Evolutionary conservation across 2,329 filamentous ascomycete genomes (phyloP).

Genomic region (Paecilomyces formosus): DNA sequence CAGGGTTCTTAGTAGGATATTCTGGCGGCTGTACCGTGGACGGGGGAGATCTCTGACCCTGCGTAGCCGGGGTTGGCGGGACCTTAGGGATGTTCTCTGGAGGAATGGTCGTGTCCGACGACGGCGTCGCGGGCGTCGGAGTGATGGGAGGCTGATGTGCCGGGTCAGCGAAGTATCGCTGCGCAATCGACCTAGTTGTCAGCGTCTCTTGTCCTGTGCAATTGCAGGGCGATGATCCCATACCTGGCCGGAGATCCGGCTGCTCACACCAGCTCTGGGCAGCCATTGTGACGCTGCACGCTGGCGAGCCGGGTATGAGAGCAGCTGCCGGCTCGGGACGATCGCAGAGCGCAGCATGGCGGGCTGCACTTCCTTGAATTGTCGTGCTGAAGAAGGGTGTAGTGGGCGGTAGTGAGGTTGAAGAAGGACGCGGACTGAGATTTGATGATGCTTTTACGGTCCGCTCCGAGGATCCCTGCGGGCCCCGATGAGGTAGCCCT

Average conservation of each 20-base stretch:
- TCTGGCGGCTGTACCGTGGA: constrained; percentile 20
- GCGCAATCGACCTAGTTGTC: constrained; percentile 14
- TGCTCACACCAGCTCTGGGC: constrained; percentile 27
- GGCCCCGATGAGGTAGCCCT: not conserved
- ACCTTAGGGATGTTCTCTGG: constrained; percentile 42
- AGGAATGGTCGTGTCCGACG: constrained; percentile 42
- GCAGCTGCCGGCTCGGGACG: constrained; percentile 38
- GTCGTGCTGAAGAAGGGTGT: constrained; percentile 12
- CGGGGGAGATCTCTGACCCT: constrained; percentile 29
- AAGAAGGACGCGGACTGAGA: constrained; percentile 17
- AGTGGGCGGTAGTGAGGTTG: constrained; percentile 18
- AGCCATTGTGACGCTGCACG: constrained; percentile 37
- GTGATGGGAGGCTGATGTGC: constrained; percentile 31
- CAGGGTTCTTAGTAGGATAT: constrained; percentile 16
- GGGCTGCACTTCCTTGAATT: constrained; percentile 35
- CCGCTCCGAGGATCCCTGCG: constrained; percentile 27
- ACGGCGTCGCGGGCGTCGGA: constrained; percentile 37
- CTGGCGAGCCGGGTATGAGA: constrained; percentile 31
- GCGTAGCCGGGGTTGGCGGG: constrained; percentile 30
- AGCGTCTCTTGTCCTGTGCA: constrained; percentile 21
- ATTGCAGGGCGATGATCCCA: constrained; percentile 13
- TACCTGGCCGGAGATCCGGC: constrained; percentile 35
- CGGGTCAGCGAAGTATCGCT: constrained; percentile 47
- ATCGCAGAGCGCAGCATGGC: constrained; percentile 51
- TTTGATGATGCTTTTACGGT: constrained; percentile 30